Conservation (phyloP, 1,139 yeast genomes). For the Pichia sp. region DNA sequence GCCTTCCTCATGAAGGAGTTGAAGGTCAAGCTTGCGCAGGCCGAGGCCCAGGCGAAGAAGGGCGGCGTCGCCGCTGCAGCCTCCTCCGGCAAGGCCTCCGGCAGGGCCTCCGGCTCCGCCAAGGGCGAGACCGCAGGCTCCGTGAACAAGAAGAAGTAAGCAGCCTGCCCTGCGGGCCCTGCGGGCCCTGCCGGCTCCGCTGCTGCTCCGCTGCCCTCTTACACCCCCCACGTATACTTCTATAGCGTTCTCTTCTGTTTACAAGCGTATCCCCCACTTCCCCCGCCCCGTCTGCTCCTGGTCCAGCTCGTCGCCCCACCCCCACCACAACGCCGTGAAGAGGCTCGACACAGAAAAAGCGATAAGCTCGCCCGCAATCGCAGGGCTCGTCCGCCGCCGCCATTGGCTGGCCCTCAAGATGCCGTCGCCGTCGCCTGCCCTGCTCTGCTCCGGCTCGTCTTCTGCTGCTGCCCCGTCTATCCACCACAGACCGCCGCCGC, state of each 20-base stretch:
- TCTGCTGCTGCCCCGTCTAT: no score
- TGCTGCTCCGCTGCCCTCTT: not conserved
- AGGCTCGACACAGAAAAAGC: not conserved
- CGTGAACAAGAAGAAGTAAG: constrained; percentile 6
- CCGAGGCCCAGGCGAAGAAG: constrained; percentile 15
- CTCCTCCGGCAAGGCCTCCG: constrained; percentile 3
- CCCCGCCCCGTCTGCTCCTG: no score
- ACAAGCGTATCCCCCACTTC: no score
- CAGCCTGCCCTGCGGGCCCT: not conserved
- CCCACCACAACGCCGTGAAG: not conserved
- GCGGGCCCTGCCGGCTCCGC: not conserved
- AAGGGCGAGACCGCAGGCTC: constrained; percentile 11
- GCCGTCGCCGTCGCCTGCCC: no score
- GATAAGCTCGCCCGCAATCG: not conserved
- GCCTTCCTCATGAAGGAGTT: constrained; percentile 39
- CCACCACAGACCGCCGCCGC: not conserved
- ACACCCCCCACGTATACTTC: not conserved
- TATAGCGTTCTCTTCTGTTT: no score
- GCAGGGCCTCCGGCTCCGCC: constrained; percentile 3
- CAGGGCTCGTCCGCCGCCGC: not conserved
- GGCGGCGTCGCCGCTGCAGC: constrained; percentile 10
- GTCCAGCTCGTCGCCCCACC: no score
- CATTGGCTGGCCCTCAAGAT: not conserved
- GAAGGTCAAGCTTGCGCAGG: constrained; percentile 31
- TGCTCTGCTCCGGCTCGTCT: no score